These are phyloP conservation scores for Cytidiella melzeri DNA, from an alignment of 768 basidiomycete genomes.

Conservation along the genomic window DNA sequence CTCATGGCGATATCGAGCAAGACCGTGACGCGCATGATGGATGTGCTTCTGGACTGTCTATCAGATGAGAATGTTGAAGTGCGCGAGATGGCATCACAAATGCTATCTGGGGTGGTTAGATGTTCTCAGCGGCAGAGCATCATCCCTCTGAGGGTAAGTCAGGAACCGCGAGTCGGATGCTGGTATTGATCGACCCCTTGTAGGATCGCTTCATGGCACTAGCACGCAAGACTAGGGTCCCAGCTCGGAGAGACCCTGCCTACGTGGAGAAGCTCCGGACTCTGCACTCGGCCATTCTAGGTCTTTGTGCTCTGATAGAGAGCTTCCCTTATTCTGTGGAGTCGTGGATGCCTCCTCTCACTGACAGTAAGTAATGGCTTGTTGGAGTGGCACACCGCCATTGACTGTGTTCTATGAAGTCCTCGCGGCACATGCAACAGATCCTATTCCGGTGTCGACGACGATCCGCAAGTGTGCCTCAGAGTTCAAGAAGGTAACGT, in stretches of 20 bases:
- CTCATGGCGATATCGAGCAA: slow-evolving; percentile 67
- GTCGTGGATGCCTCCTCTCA: slow-evolving; percentile 53
- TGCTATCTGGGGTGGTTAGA: slow-evolving; percentile 78
- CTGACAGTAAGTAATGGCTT: slow-evolving; percentile 48
- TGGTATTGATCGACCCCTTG: background rate
- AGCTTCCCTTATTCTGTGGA: slow-evolving; percentile 54
- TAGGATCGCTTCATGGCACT: slow-evolving; percentile 78
- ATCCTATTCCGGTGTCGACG: slow-evolving; percentile 86
- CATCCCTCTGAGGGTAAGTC: slow-evolving; percentile 68
- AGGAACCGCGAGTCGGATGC: background rate
- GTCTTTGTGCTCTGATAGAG: slow-evolving; percentile 44
- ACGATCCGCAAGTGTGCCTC: slow-evolving; percentile 83
- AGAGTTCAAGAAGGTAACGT: slow-evolving; percentile 73
- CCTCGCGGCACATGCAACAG: slow-evolving; percentile 70
- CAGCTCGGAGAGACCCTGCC: slow-evolving; percentile 57
- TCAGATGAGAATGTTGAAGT: slow-evolving; percentile 91
- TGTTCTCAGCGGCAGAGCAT: slow-evolving; percentile 90
- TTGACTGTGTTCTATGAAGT: slow-evolving; percentile 34
- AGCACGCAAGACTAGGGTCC: slow-evolving; percentile 56
- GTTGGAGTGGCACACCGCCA: background rate
- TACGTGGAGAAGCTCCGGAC: slow-evolving; percentile 70
- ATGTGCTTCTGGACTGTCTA: slow-evolving; percentile 77
- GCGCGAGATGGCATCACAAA: slow-evolving; percentile 83
- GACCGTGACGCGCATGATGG: slow-evolving; percentile 69
- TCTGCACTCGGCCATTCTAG: slow-evolving; percentile 66